phyloP scores from a whole-genome alignment of 1,284 basidiomycete species.

The Cutaneotrichosporon sp. region DNA sequence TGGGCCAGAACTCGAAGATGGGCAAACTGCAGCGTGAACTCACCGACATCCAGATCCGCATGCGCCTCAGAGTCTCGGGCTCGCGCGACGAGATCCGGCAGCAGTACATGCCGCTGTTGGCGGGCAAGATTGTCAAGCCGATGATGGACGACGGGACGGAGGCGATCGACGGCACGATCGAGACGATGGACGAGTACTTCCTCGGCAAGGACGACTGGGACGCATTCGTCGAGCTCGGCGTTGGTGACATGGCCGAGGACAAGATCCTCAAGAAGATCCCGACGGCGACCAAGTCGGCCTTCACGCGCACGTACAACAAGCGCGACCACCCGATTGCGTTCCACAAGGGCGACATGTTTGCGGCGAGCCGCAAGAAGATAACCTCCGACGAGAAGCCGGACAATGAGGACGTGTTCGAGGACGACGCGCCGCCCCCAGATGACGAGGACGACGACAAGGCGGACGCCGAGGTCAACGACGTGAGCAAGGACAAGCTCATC shows the following conservation, averaged over 20 bases:
- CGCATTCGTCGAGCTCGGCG: constrained; percentile 85
- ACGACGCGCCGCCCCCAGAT: constrained; percentile 47
- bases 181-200: constrained; percentile 91
- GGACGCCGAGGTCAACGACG: constrained; percentile 53
- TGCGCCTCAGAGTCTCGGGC: constrained; percentile 90
- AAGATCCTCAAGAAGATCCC: constrained; percentile 79
- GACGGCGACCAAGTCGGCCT: constrained; percentile 73
- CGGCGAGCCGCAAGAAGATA: constrained; percentile 72
- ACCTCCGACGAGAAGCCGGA: constrained; percentile 68
- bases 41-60: constrained; percentile 88
- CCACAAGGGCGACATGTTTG: constrained; percentile 78
- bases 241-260: constrained; percentile 76
- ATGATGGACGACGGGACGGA: constrained; percentile 67
- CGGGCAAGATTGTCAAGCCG: constrained; percentile 75
- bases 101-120: constrained; percentile 84
- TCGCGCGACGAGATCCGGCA: constrained; percentile 86
- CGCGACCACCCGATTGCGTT: constrained; percentile 86
- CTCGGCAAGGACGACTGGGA: constrained; percentile 95
- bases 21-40: constrained; percentile 77
- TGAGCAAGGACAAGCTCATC: constrained; percentile 61
- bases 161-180: constrained; percentile 78
- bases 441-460: constrained; percentile 55
- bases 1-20: constrained; percentile 95
- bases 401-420: constrained; percentile 79
- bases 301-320: constrained; percentile 89